phyloP scores from a whole-genome alignment of 192 early-diverging fungal genomes.

The Rhizoclosmatium globosum region DNA sequence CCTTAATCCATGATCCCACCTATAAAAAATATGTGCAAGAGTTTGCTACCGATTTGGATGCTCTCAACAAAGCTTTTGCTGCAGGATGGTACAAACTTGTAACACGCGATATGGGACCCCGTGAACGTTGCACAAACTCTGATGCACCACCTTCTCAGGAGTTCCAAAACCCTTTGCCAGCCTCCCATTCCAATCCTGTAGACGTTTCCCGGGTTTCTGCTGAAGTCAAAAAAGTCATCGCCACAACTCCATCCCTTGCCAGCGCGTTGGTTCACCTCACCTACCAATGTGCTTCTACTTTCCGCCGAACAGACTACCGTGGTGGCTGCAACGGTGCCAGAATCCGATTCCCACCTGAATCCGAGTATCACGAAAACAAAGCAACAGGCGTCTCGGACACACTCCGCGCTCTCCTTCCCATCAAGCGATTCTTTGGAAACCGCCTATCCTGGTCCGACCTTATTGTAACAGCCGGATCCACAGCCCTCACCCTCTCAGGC shows the following conservation, averaged over 20 bases:
- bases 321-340: no score
- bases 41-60: background rate
- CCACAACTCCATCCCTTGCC: background rate
- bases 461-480: constrained; percentile 44
- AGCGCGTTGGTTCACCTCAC: constrained; percentile 42
- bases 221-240: constrained; percentile 14
- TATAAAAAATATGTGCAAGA: constrained; percentile 4
- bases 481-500: constrained; percentile 16
- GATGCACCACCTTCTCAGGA: constrained; percentile 39
- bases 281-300: constrained; percentile 42
- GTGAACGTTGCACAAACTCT: constrained; percentile 30
- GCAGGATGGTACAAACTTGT: constrained; percentile 51
- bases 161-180: constrained; percentile 48
- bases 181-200: constrained; percentile 27
- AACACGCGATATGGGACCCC: constrained; percentile 45
- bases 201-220: constrained; percentile 17
- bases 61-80: constrained; percentile 38
- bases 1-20: constrained; percentile 23
- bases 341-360: constrained; percentile 43
- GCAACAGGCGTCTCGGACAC: constrained; percentile 75
- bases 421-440: constrained; percentile 80
- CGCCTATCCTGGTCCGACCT: constrained; percentile 75
- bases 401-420: constrained; percentile 70
- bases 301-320: constrained; percentile 43
- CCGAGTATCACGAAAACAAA: constrained; percentile 72